Evolutionary conservation across 805 yeast genomes (phyloP).

Genomic region (Starmera amethionina): DNA sequence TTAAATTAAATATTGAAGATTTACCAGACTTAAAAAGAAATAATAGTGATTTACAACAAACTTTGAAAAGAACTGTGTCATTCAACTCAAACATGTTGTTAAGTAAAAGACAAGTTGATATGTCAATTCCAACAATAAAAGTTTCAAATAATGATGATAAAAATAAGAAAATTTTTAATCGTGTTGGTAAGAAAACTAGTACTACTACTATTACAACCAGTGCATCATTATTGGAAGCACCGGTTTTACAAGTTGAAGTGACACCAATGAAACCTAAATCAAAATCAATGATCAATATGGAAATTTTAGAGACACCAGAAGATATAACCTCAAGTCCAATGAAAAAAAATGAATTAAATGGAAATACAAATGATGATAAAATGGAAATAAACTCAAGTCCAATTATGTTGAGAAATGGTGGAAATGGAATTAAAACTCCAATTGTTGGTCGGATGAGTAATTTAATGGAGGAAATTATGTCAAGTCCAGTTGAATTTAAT

Average conservation of each 20-base stretch:
- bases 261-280: slow-evolving; percentile 16
- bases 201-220: not conserved
- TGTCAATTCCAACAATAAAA: slow-evolving; percentile 11
- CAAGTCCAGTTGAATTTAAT: slow-evolving; percentile 7
- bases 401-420: too few species aligned
- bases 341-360: not conserved
- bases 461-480: too few species aligned
- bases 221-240: slow-evolving; percentile 3
- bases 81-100: slow-evolving; percentile 15
- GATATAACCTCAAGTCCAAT: not conserved
- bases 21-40: slow-evolving; percentile 15
- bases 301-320: slow-evolving; percentile 11
- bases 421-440: too few species aligned
- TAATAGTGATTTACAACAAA: slow-evolving; percentile 13
- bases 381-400: too few species aligned
- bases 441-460: too few species aligned
- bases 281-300: slow-evolving; percentile 5
- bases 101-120: slow-evolving; percentile 15
- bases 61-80: slow-evolving; percentile 14
- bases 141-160: too few species aligned
- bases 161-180: slow-evolving; percentile 10
- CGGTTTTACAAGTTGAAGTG: slow-evolving; percentile 18
- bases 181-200: slow-evolving; percentile 16
- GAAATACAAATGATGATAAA: slow-evolving; percentile 1
- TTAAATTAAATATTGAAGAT: slow-evolving; percentile 9